Evolutionary conservation across 192 early-diverging fungal genomes (phyloP).

Genomic region (Geosiphon pyriformis): DNA sequence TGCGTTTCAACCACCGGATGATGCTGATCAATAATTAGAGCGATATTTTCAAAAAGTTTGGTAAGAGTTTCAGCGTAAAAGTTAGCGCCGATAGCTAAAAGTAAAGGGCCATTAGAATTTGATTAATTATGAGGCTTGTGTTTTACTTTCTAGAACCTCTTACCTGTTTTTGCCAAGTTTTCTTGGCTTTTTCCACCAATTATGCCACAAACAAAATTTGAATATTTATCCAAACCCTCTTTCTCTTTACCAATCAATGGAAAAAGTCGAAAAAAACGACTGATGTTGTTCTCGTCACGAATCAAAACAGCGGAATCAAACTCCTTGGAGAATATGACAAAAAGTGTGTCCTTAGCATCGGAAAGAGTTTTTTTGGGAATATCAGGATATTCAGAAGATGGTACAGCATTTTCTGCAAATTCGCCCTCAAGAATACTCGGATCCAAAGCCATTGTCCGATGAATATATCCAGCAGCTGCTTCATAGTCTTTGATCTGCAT

Average conservation of each 20-base stretch:
- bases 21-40: constrained; percentile 82
- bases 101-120: not conserved
- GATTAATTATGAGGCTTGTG: constrained; percentile 9
- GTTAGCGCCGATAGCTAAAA: constrained; percentile 40
- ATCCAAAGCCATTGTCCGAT: constrained; percentile 57
- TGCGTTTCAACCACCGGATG: constrained; percentile 75
- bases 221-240: constrained; percentile 86
- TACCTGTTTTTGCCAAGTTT: constrained; percentile 46
- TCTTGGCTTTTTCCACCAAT: constrained; percentile 73
- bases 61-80: constrained; percentile 79
- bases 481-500: constrained; percentile 60
- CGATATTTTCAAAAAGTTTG: constrained; percentile 83
- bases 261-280: constrained; percentile 86
- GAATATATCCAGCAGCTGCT: constrained; percentile 57
- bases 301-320: constrained; percentile 76
- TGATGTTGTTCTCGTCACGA: constrained; percentile 69
- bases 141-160: constrained; percentile 10
- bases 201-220: constrained; percentile 75
- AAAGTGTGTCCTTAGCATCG: constrained; percentile 56
- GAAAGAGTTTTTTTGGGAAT: constrained; percentile 50
- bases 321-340: constrained; percentile 63
- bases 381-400: constrained; percentile 50
- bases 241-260: constrained; percentile 76
- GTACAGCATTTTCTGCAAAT: constrained; percentile 56
- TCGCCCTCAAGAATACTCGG: constrained; percentile 50